Percentiles rank a stretch among this genome's conserved stretches.
These are phyloP conservation scores for Cicer pinnatifidum DNA, from an alignment of 306 rosid species.

Conservation along the genomic window DNA sequence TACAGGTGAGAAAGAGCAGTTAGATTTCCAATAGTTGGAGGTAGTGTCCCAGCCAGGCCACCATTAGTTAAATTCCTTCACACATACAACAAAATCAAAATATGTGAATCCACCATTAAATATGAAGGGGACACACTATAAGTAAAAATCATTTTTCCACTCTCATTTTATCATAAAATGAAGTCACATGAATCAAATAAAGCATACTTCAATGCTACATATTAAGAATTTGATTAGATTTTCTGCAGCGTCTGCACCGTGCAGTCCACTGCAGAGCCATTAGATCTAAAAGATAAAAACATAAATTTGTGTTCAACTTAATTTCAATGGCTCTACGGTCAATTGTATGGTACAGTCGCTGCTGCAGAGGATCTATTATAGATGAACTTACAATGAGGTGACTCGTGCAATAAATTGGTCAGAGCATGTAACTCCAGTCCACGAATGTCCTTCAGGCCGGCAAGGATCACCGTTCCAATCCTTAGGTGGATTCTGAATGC, in stretches of 20 bases:
- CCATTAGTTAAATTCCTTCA: slow-evolving; percentile 71
- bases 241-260: neutral
- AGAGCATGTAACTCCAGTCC: slow-evolving; percentile 85
- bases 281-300: neutral
- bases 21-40: slow-evolving; percentile 59
- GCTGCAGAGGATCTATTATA: neutral
- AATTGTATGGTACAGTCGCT: neutral
- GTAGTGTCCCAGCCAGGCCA: slow-evolving; percentile 65
- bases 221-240: neutral
- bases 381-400: slow-evolving; percentile 58
- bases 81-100: slow-evolving; percentile 30
- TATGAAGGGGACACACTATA: neutral
- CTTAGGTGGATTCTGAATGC: slow-evolving; percentile 61
- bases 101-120: slow-evolving; percentile 32
- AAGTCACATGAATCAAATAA: neutral
- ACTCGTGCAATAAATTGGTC: slow-evolving; percentile 47
- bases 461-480: slow-evolving; percentile 98
- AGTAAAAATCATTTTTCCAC: neutral
- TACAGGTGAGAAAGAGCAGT: slow-evolving; percentile 68
- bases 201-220: neutral
- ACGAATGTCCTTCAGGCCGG: slow-evolving; percentile 68
- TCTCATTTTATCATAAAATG: too few relatives aligned
- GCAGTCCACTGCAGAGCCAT: neutral
- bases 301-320: neutral
- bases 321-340: neutral